These are phyloP conservation scores for Pharus latifolius DNA, from an alignment of 176 grass and related monocot species.

Conservation along the genomic window DNA sequence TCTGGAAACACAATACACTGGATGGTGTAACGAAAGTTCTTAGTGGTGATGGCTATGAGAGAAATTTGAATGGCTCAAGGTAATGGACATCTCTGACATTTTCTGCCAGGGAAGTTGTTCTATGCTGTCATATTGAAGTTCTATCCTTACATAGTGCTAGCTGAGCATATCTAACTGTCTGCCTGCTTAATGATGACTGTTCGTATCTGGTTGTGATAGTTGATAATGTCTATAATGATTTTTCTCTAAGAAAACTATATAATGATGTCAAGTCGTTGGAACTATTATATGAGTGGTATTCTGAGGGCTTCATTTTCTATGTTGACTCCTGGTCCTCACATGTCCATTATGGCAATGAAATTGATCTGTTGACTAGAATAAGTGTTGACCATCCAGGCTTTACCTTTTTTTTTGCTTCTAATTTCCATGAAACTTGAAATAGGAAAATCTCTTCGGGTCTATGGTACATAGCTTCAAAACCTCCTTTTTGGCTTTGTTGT, in stretches of 20 bases:
- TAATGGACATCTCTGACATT: conserved; percentile 20
- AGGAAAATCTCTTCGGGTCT: not conserved
- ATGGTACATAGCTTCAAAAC: not conserved
- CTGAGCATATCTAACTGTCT: not conserved
- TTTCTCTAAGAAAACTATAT: not conserved
- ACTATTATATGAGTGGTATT: not conserved
- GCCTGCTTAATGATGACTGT: not conserved
- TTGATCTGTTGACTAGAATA: conserved; percentile 1
- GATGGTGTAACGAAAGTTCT: conserved; percentile 61
- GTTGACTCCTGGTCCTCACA: not conserved
- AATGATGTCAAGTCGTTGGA: not conserved
- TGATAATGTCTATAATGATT: not conserved
- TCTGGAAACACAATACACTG: conserved; percentile 70
- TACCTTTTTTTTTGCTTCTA: conserved; percentile 3
- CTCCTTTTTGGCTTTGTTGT: not conserved
- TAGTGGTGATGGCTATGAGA: conserved; percentile 91
- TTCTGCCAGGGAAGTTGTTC: not conserved
- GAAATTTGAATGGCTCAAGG: conserved; percentile 89
- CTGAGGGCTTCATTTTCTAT: not conserved
- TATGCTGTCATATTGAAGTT: not conserved
- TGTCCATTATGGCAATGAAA: not conserved
- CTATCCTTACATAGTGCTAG: not conserved
- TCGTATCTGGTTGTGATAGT: not conserved
- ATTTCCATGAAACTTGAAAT: not conserved
- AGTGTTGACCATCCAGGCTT: not conserved